phyloP scores from a whole-genome alignment of 305 asterid genomes.

The Solanum hybrid region DNA sequence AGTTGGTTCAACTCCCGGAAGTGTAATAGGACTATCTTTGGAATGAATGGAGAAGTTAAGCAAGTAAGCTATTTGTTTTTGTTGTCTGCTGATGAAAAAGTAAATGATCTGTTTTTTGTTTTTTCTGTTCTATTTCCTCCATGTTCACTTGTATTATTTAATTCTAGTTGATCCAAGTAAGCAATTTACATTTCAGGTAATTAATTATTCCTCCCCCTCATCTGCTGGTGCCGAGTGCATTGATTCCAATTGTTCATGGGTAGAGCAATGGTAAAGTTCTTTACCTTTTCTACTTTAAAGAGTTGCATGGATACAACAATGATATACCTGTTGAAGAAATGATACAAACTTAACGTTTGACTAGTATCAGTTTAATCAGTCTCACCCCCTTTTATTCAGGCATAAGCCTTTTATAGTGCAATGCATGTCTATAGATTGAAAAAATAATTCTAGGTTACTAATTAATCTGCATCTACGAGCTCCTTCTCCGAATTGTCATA shows the following conservation, averaged over 20 bases:
- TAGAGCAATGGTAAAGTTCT: constrained; percentile 81
- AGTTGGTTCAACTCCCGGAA: background rate
- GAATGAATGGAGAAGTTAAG: background rate
- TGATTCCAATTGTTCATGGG: constrained; percentile 88
- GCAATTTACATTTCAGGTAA: constrained; percentile 52
- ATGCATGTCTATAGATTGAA: background rate
- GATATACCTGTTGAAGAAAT: background rate
- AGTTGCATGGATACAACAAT: background rate
- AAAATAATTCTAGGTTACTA: background rate
- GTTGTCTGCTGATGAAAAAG: background rate
- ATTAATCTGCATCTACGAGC: background rate
- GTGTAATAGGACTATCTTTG: background rate
- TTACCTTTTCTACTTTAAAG: background rate
- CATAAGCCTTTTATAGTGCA: background rate
- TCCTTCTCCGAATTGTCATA: background rate
- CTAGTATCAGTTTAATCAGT: background rate
- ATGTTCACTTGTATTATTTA: background rate
- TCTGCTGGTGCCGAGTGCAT: constrained; percentile 99
- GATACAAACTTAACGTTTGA: background rate
- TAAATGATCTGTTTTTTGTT: background rate
- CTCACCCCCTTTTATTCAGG: background rate
- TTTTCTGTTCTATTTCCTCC: background rate
- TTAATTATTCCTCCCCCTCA: constrained; percentile 68
- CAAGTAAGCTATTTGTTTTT: background rate
- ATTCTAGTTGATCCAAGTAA: constrained; percentile 18